Evolutionary conservation across 352 stramenopile genomes (phyloP).

Genomic region (Elongisporangium anandrum): DNA sequence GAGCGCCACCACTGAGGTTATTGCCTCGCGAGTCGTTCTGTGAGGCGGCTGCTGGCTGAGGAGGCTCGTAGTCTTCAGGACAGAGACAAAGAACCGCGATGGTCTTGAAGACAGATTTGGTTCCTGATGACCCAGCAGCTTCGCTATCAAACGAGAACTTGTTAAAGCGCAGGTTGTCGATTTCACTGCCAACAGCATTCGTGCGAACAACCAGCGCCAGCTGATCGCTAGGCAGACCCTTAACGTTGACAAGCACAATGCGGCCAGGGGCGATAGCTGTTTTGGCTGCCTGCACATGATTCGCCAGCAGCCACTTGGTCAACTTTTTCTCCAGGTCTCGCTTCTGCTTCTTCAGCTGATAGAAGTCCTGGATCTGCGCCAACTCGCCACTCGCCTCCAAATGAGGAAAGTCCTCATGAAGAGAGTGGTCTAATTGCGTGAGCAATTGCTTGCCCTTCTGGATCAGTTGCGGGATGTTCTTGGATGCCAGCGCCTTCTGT

Average conservation of each 20-base stretch:
- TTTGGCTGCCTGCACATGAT: constrained; percentile 58
- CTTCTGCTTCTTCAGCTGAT: constrained; percentile 69
- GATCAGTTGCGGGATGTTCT: constrained; percentile 75
- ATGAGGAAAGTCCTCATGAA: constrained; percentile 61
- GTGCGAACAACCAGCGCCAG: constrained; percentile 63
- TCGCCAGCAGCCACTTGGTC: constrained; percentile 67
- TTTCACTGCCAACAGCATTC: constrained; percentile 17
- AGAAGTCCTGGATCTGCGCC: constrained; percentile 56
- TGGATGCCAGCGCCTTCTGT: constrained; percentile 81
- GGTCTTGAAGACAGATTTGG: constrained; percentile 62
- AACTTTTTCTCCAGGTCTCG: constrained; percentile 64
- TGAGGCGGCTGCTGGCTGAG: constrained; percentile 17
- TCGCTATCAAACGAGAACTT: constrained; percentile 45
- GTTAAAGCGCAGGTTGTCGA: constrained; percentile 21
- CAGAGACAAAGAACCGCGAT: constrained; percentile 73
- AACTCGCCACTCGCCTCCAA: constrained; percentile 55
- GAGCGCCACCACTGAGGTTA: constrained; percentile 20
- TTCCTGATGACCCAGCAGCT: constrained; percentile 6
- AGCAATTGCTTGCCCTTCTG: constrained; percentile 53
- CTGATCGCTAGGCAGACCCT: constrained; percentile 53
- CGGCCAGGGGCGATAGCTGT: constrained; percentile 58
- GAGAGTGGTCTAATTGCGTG: constrained; percentile 36
- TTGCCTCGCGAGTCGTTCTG: constrained; percentile 10
- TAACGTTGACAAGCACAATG: constrained; percentile 59
- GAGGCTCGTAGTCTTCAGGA: constrained; percentile 54